Base-by-base conservation (phyloP, 352 stramenopile species). In the Pythium phragmitis region DNA sequence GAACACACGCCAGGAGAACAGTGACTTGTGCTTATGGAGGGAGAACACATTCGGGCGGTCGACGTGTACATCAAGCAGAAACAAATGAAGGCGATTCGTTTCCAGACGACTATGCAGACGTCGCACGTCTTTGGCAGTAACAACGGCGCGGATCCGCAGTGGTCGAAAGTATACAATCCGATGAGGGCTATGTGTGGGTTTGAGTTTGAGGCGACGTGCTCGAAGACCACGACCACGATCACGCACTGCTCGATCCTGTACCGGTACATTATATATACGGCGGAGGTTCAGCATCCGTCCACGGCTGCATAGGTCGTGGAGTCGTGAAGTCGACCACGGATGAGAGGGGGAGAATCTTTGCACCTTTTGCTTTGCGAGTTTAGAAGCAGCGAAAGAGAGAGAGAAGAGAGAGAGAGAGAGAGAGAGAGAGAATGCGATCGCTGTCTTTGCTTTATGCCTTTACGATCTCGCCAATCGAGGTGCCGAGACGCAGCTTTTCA, bases 401-500 rank as follows among this genome's bases (percentile, higher is more conserved):
- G 6, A 17, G 6, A 42, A 17, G 1, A 2, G 9, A 17, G 2
- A n/a, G n/a, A n/a, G n/a, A n/a, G n/a, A n/a, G n/a, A n/a, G n/a
- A n/a, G n/a, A n/a, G n/a, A n/a, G n/a, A n/a, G n/a, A n/a, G n/a
- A n/a, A n/a, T n/a, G n/a, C n/a, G n/a, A n/a, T 42, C 4, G 2
- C 36, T 42, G 36, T 42, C 36, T 42, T 17, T 42, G 36, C 4
- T 68, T 43, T 65, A 65, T 63, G 45, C 56, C 50, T 64, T 55
- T 23, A 13, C 52, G 55, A 50, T 57, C n/a, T 71, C 47, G 45
- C 21, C 48, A 52, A 67, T 62, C 34, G 62, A 69, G n/a, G 52
- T 58, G 50, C 56, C 57, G 16, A 65, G 39, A 33, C 49, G 48
- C n/a, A 95, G 78, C 72, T 91, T 91, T 43, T 96, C 80, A 36